A percentile compares a stretch with the other conserved stretches of the same genome.
Conservation (phyloP, 106 monocot genomes). For the Ottelia alismoides region DNA sequence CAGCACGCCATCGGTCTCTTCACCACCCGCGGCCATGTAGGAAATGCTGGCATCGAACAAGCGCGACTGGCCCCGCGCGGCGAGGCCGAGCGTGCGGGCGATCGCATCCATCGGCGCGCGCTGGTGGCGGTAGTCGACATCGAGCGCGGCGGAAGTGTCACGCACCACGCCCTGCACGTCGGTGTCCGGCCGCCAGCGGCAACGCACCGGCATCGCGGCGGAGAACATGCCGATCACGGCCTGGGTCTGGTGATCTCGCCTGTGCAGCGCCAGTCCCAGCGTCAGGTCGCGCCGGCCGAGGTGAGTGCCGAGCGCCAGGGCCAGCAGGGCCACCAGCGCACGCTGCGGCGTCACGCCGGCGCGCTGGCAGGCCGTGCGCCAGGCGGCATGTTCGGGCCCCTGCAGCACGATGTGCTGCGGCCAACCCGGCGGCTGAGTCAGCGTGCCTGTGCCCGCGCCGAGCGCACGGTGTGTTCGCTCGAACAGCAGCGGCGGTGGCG, state of each 20-base stretch:
- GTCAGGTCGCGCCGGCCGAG: background rate
- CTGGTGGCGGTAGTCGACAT: no score
- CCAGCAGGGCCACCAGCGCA: no score
- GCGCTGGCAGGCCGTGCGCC: no score
- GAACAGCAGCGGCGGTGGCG: no score
- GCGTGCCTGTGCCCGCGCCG: background rate
- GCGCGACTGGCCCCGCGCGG: no score
- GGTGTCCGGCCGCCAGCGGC: background rate
- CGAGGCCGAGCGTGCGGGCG: no score
- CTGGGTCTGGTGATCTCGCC: background rate
- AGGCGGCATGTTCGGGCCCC: background rate
- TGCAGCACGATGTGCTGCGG: background rate
- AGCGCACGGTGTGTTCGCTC: background rate
- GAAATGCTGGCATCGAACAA: no score
- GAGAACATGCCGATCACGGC: background rate
- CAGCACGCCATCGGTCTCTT: background rate
- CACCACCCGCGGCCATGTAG: background rate
- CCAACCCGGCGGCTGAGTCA: background rate
- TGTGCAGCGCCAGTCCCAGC: background rate
- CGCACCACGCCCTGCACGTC: no score
- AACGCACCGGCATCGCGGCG: background rate
- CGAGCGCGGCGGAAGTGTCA: background rate
- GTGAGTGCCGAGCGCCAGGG: no score
- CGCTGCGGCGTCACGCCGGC: no score
- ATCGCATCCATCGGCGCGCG: no score